Evolutionary conservation across 768 basidiomycete genomes (phyloP).

Genomic region (Calvatia gigantea): DNA sequence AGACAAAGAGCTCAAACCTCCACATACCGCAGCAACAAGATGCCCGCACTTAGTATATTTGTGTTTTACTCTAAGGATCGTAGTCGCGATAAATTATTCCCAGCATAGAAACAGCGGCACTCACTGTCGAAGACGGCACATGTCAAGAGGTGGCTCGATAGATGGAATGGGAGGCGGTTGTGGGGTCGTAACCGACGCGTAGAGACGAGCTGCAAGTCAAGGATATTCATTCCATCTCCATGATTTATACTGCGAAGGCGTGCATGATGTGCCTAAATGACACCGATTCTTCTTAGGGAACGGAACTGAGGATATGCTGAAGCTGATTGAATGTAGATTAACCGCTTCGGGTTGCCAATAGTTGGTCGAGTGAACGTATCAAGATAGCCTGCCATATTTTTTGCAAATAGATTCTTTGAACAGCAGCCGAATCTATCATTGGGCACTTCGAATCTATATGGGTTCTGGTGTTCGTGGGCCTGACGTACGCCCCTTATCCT

Average conservation of each 20-base stretch:
- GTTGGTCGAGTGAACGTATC: neutral
- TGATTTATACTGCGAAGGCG: slow-evolving; percentile 5
- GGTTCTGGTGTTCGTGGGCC: neutral
- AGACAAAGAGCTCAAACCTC: neutral
- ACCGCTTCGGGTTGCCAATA: neutral
- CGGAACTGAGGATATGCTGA: neutral
- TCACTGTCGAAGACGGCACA: slow-evolving; percentile 77
- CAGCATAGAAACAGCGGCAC: slow-evolving; percentile 14
- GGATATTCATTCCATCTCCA: neutral
- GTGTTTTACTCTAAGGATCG: slow-evolving; percentile 53
- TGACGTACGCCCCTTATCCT: no score
- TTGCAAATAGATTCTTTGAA: neutral
- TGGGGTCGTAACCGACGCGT: slow-evolving; percentile 6
- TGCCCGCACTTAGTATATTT: slow-evolving; percentile 58
- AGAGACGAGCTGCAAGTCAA: slow-evolving; percentile 13
- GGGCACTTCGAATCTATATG: neutral
- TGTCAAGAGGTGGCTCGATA: slow-evolving; percentile 25
- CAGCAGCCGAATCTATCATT: neutral
- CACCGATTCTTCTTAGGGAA: neutral
- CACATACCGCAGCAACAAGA: slow-evolving; percentile 27
- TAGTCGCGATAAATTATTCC: neutral
- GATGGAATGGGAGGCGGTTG: slow-evolving; percentile 20
- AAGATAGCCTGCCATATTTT: slow-evolving; percentile 10
- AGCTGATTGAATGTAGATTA: slow-evolving; percentile 6
- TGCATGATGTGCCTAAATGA: neutral